Evolutionary conservation across 1,139 yeast species (phyloP), one percentile per base, ranked within the genome.

Genomic region (Zygosaccharomyces sapae): DNA sequence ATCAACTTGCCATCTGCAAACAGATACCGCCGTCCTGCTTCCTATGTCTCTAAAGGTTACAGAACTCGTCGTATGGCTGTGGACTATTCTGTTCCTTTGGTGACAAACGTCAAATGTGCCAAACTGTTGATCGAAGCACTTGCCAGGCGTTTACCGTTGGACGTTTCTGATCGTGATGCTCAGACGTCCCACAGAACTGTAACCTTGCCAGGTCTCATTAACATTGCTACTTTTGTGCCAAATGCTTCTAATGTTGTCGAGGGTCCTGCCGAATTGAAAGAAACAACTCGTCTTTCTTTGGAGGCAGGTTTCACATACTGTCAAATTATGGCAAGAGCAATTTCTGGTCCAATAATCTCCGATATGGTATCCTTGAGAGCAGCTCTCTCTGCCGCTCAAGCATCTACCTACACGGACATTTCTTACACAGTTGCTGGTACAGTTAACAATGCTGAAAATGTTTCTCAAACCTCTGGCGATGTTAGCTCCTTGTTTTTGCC

Each of bases 21-120:
- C 77, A 79, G 97, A 69, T 92, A 88, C 82, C 86, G 98, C 70
- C 89, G 99, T 73, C 98, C 99, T 53, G 97, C 98, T 47, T 86
- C 92, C 52, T 94, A 92, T 72, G 89, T 92, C 79, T 87, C 96
- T 33, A 89, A 87, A 75, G 99, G 98, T 69, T 92, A 92, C 77
- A 83, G 82, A 71, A 87, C 97, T 46, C 95, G 99, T 78, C 94
- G 99, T 77, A 86, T 94, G 97, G 98, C 99, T 58, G 97, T 92
- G 57, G 99, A 92, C 71, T 94, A 87, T 68, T 90, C 97, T 46
- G 87, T 92, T 67, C 99, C 99, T 45, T 78, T 92, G 69, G 96
- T 92, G 45, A 92, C 99, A 57, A 94, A 94, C 66, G 98, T 92
- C 59, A 94, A 94, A 74, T 83, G 92, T 75, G 99, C 99, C 55